These are phyloP conservation scores for Rhizoclosmatium hyalinum DNA, from an alignment of 371 early-diverging fungal genomes.

Conservation along the genomic window DNA sequence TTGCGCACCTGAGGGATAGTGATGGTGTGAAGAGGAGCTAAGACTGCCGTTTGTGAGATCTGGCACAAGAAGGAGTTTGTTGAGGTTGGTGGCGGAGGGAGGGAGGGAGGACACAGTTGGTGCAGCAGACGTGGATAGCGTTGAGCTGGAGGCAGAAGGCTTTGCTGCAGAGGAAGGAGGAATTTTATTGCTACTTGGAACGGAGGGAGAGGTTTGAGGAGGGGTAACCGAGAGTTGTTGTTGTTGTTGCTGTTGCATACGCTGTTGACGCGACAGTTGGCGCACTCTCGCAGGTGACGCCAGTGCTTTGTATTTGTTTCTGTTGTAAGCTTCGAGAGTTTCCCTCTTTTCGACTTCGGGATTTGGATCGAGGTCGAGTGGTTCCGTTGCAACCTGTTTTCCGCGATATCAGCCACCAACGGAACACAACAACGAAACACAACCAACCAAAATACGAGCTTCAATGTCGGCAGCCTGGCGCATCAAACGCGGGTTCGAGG, in stretches of 20 bases:
- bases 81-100: conserved; percentile 1
- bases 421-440: background rate
- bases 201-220: background rate
- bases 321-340: conserved; percentile 39
- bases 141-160: background rate
- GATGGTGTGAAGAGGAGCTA: background rate
- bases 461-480: conserved; percentile 5
- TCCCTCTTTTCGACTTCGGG: conserved; percentile 29
- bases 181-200: background rate
- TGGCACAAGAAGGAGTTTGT: background rate
- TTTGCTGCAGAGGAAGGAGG: background rate
- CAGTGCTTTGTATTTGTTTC: conserved; percentile 41
- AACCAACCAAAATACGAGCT: conserved; percentile 16
- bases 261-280: background rate
- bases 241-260: background rate
- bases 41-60: background rate
- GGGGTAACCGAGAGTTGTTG: background rate
- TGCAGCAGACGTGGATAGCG: too few species aligned
- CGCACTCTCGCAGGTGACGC: background rate
- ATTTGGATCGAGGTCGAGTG: conserved; percentile 44
- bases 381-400: conserved; percentile 32
- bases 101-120: background rate
- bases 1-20: conserved; percentile 13
- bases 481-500: background rate
- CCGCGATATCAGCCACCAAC: background rate